phyloP scores from a whole-genome alignment of 441 rosid genomes.

The Heliophila coronopifolia region DNA sequence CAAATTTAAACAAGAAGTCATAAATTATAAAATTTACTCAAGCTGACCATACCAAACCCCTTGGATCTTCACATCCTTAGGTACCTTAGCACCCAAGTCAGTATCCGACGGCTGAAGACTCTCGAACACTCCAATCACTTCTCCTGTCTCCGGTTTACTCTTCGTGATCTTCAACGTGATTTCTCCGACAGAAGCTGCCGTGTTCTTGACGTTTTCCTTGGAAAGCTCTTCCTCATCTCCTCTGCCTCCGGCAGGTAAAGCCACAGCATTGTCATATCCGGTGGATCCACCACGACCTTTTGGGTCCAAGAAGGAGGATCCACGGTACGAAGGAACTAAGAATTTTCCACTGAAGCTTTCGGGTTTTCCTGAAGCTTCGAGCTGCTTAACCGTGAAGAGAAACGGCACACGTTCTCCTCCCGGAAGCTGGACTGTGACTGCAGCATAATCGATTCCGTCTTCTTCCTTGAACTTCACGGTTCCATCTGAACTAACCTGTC shows the following conservation, averaged over 20 bases:
- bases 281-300: slow-evolving; percentile 88
- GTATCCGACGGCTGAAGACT: slow-evolving; percentile 92
- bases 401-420: slow-evolving; percentile 94
- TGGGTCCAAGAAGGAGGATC: slow-evolving; percentile 90
- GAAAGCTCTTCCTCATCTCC: slow-evolving; percentile 86
- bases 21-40: slow-evolving; percentile 26
- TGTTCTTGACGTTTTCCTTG: slow-evolving; percentile 74
- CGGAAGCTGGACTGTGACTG: slow-evolving; percentile 85
- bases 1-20: not conserved
- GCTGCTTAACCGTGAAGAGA: slow-evolving; percentile 77
- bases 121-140: slow-evolving; percentile 86
- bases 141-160: slow-evolving; percentile 77
- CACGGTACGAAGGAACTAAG: slow-evolving; percentile 84
- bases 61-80: slow-evolving; percentile 85
- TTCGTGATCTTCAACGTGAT: slow-evolving; percentile 68
- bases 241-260: slow-evolving; percentile 92
- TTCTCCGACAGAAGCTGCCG: slow-evolving; percentile 63
- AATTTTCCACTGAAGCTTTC: slow-evolving; percentile 64
- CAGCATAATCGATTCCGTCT: slow-evolving; percentile 86
- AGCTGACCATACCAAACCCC: slow-evolving; percentile 93
- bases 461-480: slow-evolving; percentile 68
- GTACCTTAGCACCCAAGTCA: slow-evolving; percentile 78
- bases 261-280: slow-evolving; percentile 81
- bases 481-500: slow-evolving; percentile 40
- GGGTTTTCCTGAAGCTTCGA: slow-evolving; percentile 81